Base-by-base conservation (phyloP, 2,329 filamentous ascomycete species). In the Elsinoe fawcettii region DNA sequence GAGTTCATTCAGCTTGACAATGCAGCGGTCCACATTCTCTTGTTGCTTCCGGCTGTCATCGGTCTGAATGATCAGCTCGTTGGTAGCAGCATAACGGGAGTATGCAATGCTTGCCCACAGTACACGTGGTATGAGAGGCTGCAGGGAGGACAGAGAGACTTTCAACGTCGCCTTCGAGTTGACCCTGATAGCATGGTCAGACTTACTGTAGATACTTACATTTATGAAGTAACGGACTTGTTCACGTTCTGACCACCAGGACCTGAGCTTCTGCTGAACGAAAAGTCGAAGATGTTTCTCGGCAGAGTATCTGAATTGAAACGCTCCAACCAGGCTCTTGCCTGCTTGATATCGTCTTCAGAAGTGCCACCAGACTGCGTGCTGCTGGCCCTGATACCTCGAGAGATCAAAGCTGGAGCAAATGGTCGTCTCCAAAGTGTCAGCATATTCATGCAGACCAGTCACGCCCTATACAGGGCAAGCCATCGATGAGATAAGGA, bases 161-260 rank as follows among this genome's bases (percentile, higher is more conserved):
- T 77, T 79, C 32, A 86, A 68, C n/a, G 82, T 85, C 58, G 82
- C 82, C 72, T 86, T 86, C 34, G 83, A 83, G 66, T 82, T 84
- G 61, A 84, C 79, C 74, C 83, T 85, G 67, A 57, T 49, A 23
- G 16, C 51, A 8, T 46, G 49, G 27, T 51, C 27, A 51, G 57
- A 59, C 46, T 20, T 34, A 41, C 18, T 36, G 51, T 54, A 43
- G 11, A 32, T 22, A 2, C 36, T n/a, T 53, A 25, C 20, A 8
- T 22, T 6, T 14, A 43, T n/a, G 36, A 61, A 58, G 58, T 53
- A 55, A 66, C 74, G 62, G 70, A 85, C 83, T 86, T 86, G 71
- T 86, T 86, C 58, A 86, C 83, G 71, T 86, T 85, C 68, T 86
- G 83, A 9, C 83, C 83, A 53, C 83, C 83, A 16, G 83, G 83